Evolutionary conservation across 371 early-diverging fungal species (phyloP).

Genomic region (Rhizomucor pusillus): DNA sequence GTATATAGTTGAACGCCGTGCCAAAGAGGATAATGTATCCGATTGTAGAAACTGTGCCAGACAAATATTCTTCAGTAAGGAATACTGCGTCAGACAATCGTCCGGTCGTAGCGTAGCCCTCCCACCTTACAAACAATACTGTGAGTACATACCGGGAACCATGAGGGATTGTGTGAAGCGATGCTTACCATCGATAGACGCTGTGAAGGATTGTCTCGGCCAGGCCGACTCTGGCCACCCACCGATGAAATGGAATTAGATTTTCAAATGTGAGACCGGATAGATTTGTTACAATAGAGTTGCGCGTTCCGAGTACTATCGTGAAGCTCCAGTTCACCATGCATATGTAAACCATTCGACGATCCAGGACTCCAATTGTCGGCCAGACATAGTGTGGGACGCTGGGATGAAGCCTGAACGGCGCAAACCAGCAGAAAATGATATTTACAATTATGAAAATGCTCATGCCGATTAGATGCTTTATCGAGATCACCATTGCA

Average conservation of each 20-base stretch:
- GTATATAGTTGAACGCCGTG: conserved; percentile 36
- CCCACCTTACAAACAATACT: conserved; percentile 10
- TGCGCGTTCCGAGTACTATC: conserved; percentile 42
- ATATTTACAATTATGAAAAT: conserved; percentile 31
- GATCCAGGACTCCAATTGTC: conserved; percentile 32
- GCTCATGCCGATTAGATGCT: conserved; percentile 33
- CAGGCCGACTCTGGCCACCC: conserved; percentile 46
- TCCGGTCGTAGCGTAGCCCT: conserved; percentile 14
- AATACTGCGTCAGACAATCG: conserved; percentile 22
- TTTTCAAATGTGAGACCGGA: conserved; percentile 44
- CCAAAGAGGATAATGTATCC: conserved; percentile 38
- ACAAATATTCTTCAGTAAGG: conserved; percentile 27
- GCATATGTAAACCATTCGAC: conserved; percentile 42
- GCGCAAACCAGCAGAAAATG: conserved; percentile 31
- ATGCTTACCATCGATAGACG: conserved; percentile 43
- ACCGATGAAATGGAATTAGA: conserved; percentile 48
- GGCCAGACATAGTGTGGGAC: background rate
- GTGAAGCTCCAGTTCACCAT: conserved; percentile 47
- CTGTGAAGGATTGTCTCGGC: conserved; percentile 39
- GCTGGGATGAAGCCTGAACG: conserved; percentile 13
- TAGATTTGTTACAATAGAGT: conserved; percentile 36
- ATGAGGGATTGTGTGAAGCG: no score
- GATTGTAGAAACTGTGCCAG: conserved; percentile 38
- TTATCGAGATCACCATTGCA: conserved; percentile 36
- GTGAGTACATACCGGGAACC: no score